These are phyloP conservation scores for Agroathelia rolfsii DNA, from an alignment of 1,284 basidiomycete genomes.

Conservation along the genomic window DNA sequence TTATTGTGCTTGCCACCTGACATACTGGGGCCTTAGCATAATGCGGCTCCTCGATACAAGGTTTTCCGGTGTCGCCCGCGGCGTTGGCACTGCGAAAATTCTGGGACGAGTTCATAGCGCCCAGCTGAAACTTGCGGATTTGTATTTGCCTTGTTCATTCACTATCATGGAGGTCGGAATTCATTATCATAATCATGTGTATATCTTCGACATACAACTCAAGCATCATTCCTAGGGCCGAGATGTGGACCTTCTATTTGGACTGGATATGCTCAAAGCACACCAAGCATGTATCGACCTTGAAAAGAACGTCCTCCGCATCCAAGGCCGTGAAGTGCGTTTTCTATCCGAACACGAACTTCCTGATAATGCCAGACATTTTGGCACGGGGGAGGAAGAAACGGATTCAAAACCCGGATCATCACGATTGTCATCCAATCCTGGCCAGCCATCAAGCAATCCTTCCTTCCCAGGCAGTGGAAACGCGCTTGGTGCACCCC, in stretches of 20 bases:
- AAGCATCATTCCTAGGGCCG: slow-evolving; percentile 45
- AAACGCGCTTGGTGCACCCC: slow-evolving; percentile 35
- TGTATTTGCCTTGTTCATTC: slow-evolving; percentile 86
- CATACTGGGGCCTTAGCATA: slow-evolving; percentile 37
- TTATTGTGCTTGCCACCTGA: slow-evolving; percentile 1
- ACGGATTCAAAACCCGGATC: slow-evolving; percentile 11
- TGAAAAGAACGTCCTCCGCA: slow-evolving; percentile 77
- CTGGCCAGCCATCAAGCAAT: slow-evolving; percentile 1
- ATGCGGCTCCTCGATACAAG: slow-evolving; percentile 89
- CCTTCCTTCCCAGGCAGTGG: slow-evolving; percentile 55
- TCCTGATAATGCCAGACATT: slow-evolving; percentile 63
- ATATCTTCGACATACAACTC: background rate
- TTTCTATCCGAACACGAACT: slow-evolving; percentile 95
- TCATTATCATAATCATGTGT: slow-evolving; percentile 1
- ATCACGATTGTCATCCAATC: too few relatives aligned
- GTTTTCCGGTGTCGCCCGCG: slow-evolving; percentile 87
- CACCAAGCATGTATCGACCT: slow-evolving; percentile 96
- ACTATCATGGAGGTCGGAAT: slow-evolving; percentile 82
- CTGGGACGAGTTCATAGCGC: slow-evolving; percentile 91
- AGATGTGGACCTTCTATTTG: slow-evolving; percentile 89
- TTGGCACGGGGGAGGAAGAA: slow-evolving; percentile 22
- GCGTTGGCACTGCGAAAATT: slow-evolving; percentile 93
- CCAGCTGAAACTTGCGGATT: slow-evolving; percentile 79
- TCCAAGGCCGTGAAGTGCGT: slow-evolving; percentile 76
- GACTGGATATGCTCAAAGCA: slow-evolving; percentile 96